Evolutionary conservation across 2,329 filamentous ascomycete genomes (phyloP).

Genomic region (Xylaria sp.): DNA sequence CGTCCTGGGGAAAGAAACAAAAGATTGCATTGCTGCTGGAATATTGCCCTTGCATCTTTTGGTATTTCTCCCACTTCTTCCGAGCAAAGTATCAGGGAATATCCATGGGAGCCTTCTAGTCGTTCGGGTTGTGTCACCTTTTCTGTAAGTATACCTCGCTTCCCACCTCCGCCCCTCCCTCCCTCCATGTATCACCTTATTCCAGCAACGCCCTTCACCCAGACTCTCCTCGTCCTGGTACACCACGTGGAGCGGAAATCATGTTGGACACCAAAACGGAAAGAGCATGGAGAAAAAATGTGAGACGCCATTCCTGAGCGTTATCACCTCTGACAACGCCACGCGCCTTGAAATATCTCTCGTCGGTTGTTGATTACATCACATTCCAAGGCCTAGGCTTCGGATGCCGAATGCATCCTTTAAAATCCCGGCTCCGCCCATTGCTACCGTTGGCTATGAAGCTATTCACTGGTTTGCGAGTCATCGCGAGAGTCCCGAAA

Average conservation of each 20-base stretch:
- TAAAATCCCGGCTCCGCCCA: conserved; percentile 28
- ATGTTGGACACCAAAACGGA: conserved; percentile 5
- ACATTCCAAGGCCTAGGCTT: conserved; percentile 26
- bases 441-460: conserved; percentile 6
- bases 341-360: conserved; percentile 27
- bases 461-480: conserved; percentile 15
- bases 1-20: conserved; percentile 17
- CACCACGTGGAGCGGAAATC: conserved; percentile 26
- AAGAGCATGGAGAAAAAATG: conserved; percentile 22
- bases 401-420: conserved; percentile 17
- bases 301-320: conserved; percentile 32
- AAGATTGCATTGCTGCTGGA: conserved; percentile 43
- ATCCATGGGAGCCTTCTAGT: conserved; percentile 13
- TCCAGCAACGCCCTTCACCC: background rate
- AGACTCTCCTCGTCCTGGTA: background rate
- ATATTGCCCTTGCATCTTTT: conserved; percentile 43
- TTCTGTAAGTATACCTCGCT: conserved; percentile 19
- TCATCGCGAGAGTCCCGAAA: conserved; percentile 6
- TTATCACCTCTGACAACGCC: conserved; percentile 38
- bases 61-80: conserved; percentile 13
- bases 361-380: conserved; percentile 20
- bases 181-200: background rate
- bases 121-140: background rate
- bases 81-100: conserved; percentile 12
- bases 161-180: conserved; percentile 6